Conservation (phyloP, 352 stramenopile species). For the Globisporangium sylvaticum region DNA sequence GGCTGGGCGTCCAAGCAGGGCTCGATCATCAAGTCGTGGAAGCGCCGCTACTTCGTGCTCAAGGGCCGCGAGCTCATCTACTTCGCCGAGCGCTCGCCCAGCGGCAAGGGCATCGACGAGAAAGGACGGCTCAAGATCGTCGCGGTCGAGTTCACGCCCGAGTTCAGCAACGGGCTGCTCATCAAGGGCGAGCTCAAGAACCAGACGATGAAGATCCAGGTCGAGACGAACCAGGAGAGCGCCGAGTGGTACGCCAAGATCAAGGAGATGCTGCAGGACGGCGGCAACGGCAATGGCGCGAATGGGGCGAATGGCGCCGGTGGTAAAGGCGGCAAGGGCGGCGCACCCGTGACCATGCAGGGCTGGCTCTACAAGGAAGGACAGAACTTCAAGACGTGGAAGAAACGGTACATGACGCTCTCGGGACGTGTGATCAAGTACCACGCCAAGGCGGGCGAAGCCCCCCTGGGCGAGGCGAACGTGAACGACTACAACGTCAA, state of each 20-base stretch:
- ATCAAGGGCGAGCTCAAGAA: constrained; percentile 68
- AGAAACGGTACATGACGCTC: constrained; percentile 77
- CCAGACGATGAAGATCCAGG: constrained; percentile 63
- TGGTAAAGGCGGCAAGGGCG: background rate
- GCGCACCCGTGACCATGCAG: constrained; percentile 38
- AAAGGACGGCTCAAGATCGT: constrained; percentile 62
- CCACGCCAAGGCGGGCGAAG: constrained; percentile 42
- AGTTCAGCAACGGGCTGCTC: constrained; percentile 61
- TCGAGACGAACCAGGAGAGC: constrained; percentile 60
- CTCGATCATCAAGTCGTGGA: constrained; percentile 81
- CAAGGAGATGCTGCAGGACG: constrained; percentile 29
- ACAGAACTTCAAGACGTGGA: constrained; percentile 88
- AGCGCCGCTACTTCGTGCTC: constrained; percentile 81
- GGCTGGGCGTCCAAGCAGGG: constrained; percentile 82
- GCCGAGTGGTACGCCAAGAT: constrained; percentile 61
- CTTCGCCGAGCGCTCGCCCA: constrained; percentile 62
- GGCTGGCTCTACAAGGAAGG: constrained; percentile 82
- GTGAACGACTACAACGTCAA: constrained; percentile 78
- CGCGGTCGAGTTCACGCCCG: constrained; percentile 60
- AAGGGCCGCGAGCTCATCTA: constrained; percentile 76
- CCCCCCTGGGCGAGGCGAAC: constrained; percentile 54
- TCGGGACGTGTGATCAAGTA: constrained; percentile 61
- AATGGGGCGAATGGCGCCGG: constrained; percentile 6
- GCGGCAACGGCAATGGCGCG: constrained; percentile 7
- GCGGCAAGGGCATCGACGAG: constrained; percentile 71